Evolutionary conservation across 306 rosid genomes (phyloP).

Genomic region (Acacia confusa): DNA sequence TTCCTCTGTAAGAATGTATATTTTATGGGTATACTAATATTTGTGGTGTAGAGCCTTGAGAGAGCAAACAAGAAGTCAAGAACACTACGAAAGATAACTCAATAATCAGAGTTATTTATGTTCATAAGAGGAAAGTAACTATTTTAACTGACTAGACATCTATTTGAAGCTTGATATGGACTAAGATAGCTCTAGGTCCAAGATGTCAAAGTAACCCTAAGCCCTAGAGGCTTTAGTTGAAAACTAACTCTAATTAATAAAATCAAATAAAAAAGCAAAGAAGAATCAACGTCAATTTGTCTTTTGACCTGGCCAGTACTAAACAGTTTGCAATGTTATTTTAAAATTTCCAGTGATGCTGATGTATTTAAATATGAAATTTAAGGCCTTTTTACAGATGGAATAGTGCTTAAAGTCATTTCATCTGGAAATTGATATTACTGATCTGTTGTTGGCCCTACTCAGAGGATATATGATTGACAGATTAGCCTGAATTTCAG

Average conservation of each 20-base stretch:
- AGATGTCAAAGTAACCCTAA: background rate
- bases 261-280: background rate
- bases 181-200: background rate
- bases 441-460: background rate
- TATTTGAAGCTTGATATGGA: background rate
- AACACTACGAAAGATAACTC: background rate
- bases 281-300: background rate
- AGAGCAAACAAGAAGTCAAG: background rate
- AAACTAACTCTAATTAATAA: background rate
- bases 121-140: background rate
- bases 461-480: constrained; percentile 32
- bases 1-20: background rate
- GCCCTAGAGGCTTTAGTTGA: background rate
- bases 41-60: background rate
- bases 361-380: background rate
- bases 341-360: background rate
- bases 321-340: background rate
- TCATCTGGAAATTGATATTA: background rate
- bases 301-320: background rate
- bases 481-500: constrained; percentile 47
- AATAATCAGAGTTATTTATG: background rate
- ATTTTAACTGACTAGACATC: background rate
- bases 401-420: background rate
- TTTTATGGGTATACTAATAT: background rate
- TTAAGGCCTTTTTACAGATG: background rate